Evolutionary conservation across 2,329 filamentous ascomycete species (phyloP).

Genomic region (Penicillium sclerotiorum): DNA sequence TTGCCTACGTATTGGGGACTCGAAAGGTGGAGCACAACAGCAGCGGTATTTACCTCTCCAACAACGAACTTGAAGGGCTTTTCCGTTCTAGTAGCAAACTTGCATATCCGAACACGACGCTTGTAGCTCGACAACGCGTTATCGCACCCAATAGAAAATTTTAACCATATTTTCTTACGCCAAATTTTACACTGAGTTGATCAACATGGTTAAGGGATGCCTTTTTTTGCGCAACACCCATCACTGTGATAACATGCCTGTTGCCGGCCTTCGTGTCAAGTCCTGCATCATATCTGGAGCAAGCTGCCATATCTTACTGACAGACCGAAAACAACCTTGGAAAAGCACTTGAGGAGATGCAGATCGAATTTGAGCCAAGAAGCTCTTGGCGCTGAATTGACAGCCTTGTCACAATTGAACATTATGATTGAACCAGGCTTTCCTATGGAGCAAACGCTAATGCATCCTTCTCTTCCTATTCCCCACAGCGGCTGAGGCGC

Average conservation of each 20-base stretch:
- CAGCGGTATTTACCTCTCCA: too few relatives aligned
- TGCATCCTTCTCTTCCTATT: background rate
- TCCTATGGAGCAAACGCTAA: background rate
- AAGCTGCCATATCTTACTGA: background rate
- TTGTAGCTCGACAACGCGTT: too few relatives aligned
- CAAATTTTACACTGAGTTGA: too few relatives aligned
- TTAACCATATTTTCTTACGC: too few relatives aligned
- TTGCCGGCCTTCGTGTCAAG: background rate
- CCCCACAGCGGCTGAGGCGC: background rate
- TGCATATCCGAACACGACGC: too few relatives aligned
- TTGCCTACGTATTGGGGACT: too few relatives aligned
- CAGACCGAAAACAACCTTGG: background rate
- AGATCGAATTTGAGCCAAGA: background rate
- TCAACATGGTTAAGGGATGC: too few relatives aligned
- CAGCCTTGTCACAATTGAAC: background rate
- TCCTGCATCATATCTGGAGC: background rate
- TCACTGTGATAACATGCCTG: background rate
- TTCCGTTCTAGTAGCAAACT: too few relatives aligned
- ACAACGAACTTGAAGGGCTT: too few relatives aligned
- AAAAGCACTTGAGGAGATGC: background rate
- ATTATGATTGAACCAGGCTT: background rate
- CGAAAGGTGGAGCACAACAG: too few relatives aligned
- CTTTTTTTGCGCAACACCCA: background rate
- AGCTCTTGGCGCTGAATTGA: background rate
- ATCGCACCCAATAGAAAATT: too few relatives aligned